Evolutionary conservation across 768 basidiomycete genomes (phyloP).

Genomic region (Russula foetens): DNA sequence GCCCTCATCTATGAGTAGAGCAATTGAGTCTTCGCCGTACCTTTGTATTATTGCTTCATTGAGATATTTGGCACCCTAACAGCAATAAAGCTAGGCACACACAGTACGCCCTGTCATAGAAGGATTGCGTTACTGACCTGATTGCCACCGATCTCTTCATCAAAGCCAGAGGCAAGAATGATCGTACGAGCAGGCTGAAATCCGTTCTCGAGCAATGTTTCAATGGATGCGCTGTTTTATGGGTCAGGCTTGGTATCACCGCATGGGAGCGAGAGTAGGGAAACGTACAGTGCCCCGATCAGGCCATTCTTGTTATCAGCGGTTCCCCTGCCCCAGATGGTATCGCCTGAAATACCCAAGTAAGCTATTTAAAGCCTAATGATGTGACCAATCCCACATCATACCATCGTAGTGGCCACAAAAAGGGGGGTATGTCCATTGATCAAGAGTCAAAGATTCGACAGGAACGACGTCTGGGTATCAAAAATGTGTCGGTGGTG

Average conservation of each 20-base stretch:
- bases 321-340: conserved; percentile 30
- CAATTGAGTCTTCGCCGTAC: conserved; percentile 66
- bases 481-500: neutral
- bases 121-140: conserved; percentile 11
- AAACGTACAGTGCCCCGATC: conserved; percentile 27
- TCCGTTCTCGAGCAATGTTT: conserved; percentile 31
- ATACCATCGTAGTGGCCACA: conserved; percentile 54
- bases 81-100: neutral
- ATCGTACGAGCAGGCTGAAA: conserved; percentile 30
- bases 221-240: conserved; percentile 30
- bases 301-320: conserved; percentile 30
- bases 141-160: conserved; percentile 31
- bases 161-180: conserved; percentile 30
- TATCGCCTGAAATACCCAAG: conserved; percentile 19
- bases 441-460: conserved; percentile 41
- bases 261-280: no score
- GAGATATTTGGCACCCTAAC: conserved; percentile 47
- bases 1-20: conserved; percentile 84
- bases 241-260: conserved; percentile 26
- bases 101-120: neutral
- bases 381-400: neutral
- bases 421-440: conserved; percentile 58
- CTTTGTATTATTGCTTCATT: conserved; percentile 39
- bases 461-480: conserved; percentile 63
- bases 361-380: neutral